Base-by-base conservation (phyloP, 2,329 filamentous ascomycete genomes). In the Paecilomyces formosus region DNA sequence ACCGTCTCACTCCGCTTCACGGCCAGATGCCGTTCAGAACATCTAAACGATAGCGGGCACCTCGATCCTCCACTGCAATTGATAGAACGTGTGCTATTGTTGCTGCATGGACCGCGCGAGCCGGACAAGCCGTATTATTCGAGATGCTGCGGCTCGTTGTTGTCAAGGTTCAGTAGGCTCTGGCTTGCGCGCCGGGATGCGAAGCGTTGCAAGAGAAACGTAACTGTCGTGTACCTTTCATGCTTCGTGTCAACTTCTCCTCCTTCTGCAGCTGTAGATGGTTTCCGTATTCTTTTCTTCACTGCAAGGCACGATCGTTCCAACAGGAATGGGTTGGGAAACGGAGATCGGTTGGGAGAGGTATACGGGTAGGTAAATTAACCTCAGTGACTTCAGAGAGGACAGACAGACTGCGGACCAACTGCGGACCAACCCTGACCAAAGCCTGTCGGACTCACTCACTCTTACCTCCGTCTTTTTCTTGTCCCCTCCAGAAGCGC, bases 201-300 rank as follows among this genome's bases (percentile, higher is more conserved):
- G 55, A 54, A 58, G 22, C 57, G 60, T 58, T 55, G 59, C 57
- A 52, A 55, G 13, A 55, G 45, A 58, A 55, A 53, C 57, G 60
- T 52, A 53, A 49, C 51, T 55, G 55, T 57, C 54, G 60, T 60
- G 58, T 57, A 60, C 57, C 61, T 59, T 55, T 62, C 64, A 67
- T 67, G 15, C 50, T 52, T 26, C 50, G 50, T 52, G 26, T 52
- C 50, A 28, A 24, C 22, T 28, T 52, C 21, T 28, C 9, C n/a
- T 26, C 21, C n/a, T 9, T 28, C 24, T 9, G 30, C 11, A 6
- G 8, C 30, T 31, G 30, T 31, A 3, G 24, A 31, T 31, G 8
- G 2, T 31, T 31, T 9, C 30, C 30, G 6, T 31, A 11, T 9
- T 31, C 11, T 31, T 31, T 31, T 8, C 30, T 31, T 13, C 50